Evolutionary conservation across 169 alveolate genomes (phyloP), one percentile per base, ranked within the genome.

Genomic region (Plasmodium blacklocki): DNA sequence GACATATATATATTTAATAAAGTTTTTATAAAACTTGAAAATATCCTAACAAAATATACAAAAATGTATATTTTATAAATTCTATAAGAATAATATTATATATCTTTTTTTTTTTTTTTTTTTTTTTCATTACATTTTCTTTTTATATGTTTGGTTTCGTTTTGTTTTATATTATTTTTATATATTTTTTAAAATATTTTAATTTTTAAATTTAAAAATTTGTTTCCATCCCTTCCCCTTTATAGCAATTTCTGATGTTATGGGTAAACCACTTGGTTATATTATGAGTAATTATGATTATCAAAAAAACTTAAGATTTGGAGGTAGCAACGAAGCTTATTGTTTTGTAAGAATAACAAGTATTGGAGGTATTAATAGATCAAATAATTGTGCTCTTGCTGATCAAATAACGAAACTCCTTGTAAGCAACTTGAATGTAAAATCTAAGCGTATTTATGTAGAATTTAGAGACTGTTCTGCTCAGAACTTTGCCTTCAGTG

Each of bases 261-360:
- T 76, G 75, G 50, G 67, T 1, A 76, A 76, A n/a, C 88, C 88
- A 29, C 4, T 47, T 23, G 26, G 64, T 29, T 76, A 76, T 43
- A 76, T 76, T 54, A 76, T 76, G 88, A 76, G 88, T 71, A 76
- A 76, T 58, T 67, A 63, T 43, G 88, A 76, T 56, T 76, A 76
- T 68, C 88, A 76, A 64, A 76, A 76, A 21, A 54, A 76, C 26
- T 26, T 76, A 19, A 50, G 88, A 15, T 76, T 76, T 63, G 52
- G 64, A 6, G 88, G 88, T 7, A 56, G 54, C 12, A 56, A 76
- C 21, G 73, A 76, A 47, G 88, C 58, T 12, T 76, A 45, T 32
- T 76, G 88, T 26, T 76, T 76, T 67, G 88, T 76, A n/a, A 76
- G 73, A 56, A 18, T 76, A 32, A 76, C 88, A 8, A 76, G 88